Percentiles rank a stretch among this genome's conserved stretches.
These are phyloP conservation scores for Scutellospora calospora DNA, from an alignment of 371 early-diverging fungal species.

Conservation along the genomic window DNA sequence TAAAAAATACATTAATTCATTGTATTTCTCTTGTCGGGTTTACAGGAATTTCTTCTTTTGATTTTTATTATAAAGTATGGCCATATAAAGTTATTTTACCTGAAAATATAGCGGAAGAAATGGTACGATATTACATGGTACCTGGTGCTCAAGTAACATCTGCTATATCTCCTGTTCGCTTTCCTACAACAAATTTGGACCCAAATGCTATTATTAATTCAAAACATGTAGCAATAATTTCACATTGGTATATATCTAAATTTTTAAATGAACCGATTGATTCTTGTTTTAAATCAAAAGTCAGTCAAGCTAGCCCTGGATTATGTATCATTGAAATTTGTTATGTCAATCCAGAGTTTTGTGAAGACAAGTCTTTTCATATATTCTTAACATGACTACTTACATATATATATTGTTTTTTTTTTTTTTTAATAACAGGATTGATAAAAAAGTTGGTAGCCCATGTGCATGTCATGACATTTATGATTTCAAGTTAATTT, in stretches of 20 bases:
- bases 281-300: too few relatives aligned
- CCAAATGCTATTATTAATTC: background rate
- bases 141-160: background rate
- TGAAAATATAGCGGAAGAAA: background rate
- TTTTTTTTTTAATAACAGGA: background rate
- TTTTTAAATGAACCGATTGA: too few relatives aligned
- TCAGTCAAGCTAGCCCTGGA: too few relatives aligned
- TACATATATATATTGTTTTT: too few relatives aligned
- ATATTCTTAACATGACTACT: too few relatives aligned
- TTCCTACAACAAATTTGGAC: background rate
- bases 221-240: constrained; percentile 8
- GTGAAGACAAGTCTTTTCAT: too few relatives aligned
- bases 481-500: constrained; percentile 10
- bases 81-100: background rate
- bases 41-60: background rate
- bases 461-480: background rate
- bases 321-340: too few relatives aligned
- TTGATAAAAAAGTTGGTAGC: background rate
- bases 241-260: background rate
- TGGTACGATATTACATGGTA: constrained; percentile 1
- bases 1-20: background rate
- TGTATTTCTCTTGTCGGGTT: background rate
- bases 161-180: background rate
- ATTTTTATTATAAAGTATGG: constrained; percentile 25
- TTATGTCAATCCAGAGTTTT: too few relatives aligned